Base-by-base conservation (phyloP, 129 eudicot genomes). In the Flaveria ramosissima region DNA sequence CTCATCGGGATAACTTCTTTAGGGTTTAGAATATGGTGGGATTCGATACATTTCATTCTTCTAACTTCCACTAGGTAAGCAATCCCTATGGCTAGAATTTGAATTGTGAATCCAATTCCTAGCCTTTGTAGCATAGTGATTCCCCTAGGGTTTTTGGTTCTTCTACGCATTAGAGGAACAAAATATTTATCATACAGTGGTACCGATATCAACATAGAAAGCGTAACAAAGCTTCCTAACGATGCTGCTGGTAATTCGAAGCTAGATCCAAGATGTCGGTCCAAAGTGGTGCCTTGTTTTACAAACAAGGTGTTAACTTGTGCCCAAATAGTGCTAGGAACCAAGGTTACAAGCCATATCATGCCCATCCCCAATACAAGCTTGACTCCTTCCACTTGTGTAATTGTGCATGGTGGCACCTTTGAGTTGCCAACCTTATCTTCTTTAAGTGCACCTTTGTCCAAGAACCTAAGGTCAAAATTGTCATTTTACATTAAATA, bases 271-370 rank as follows among this genome's bases (percentile, higher is more conserved):
- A 94, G 46, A 75, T 85, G 96, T 21, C 98, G 81, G 82, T 94
- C 92, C 74, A 94, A 61, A 48, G 97, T 94, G 83, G 92, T 91
- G 79, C 98, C 98, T 76, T 94, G 98, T 77, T 94, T 94, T 12
- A 94, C 98, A 42, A 94, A 94, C 24, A 94, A 88, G 56, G 98
- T 94, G 87, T 91, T 91, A 84, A 89, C 77, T 85, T 94, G 97
- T n/a, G 97, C 97, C 97, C 96, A 89, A n/a, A 94, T 89, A 64
- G 93, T 91, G 89, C 96, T 87, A 2, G 98, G 98, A 53, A 94
- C 78, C 51, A 94, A 83, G 78, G 95, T 87, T 14, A 82, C 96
- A 19, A 87, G 77, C 97, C 96, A 91, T 73, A 94, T 87, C 88
- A 87, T 86, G 82, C 77, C 17, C 98, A 94, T 94, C 72, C 93